Evolutionary conservation across 75 land plant genomes (phyloP), one percentile per base, ranked within the genome.

Genomic region (Picea glauca): DNA sequence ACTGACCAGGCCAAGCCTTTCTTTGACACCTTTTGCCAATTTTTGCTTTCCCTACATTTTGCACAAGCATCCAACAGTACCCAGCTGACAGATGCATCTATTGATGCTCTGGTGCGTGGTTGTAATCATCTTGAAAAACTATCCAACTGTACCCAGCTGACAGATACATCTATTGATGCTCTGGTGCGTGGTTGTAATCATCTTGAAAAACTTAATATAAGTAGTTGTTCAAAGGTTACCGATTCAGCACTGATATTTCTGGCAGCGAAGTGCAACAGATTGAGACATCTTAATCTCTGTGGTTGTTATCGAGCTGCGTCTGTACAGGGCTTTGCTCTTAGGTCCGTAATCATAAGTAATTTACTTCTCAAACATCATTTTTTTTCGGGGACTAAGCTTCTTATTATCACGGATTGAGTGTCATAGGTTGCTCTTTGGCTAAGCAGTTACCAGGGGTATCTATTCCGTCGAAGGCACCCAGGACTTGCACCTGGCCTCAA

Each of bases 301-400:
- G 96, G 99, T 5, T 97, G 99, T 76, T 91, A 80, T 17, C 89
- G 74, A 58, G 98, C 98, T 76, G 92, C 88, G 76, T 74, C 96
- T 64, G 96, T 26, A 97, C 74, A 85, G 73, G 33, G 98, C 96
- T 75, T 82, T 97, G 62, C 81, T 88, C 88, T 98, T 95, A 57
- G 31, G 33, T 50, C 56, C 8, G 12, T 50, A 50, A 50, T 50
- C 56, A 50, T 9, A 9, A 50, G 1, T 50, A 9, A 50, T 50
- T 50, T 8, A 50, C 11, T 50, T 50, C 56, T 50, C 12, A 2
- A 50, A 9, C 12, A 9, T 50, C 12, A 11, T 9, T 50, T 50
- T 0, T 50, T 50, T 50, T 50, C 9, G 12, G 11, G 3, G 11
- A 9, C 1, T 46, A 9, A 50, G 56, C 56, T 50, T 50, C 56